phyloP scores from a whole-genome alignment of 163 green algal genomes.

The Botryococcus braunii region DNA sequence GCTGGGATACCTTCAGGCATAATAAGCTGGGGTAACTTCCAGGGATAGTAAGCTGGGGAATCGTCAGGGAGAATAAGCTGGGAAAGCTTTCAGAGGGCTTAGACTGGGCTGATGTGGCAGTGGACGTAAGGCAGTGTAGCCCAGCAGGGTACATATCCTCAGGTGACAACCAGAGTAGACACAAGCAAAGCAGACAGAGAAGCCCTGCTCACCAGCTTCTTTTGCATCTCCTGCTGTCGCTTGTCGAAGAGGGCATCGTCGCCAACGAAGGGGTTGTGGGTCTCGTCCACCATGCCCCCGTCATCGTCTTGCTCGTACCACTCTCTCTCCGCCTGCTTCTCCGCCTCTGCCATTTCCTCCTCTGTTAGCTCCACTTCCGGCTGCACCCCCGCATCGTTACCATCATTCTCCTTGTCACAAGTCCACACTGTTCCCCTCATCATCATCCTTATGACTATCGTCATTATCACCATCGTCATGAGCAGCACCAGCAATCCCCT shows the following conservation, averaged over 20 bases:
- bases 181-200: constrained; percentile 2
- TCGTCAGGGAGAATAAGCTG: no score
- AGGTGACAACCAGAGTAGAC: not conserved
- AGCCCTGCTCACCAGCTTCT: constrained; percentile 20
- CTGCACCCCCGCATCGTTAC: constrained; percentile 5
- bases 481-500: no score
- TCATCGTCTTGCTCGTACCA: constrained; percentile 85
- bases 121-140: no score
- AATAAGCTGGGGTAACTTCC: no score
- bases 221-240: constrained; percentile 51
- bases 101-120: no score
- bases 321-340: constrained; percentile 57
- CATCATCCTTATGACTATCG: constrained; percentile 8
- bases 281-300: constrained; percentile 46
- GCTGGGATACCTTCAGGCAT: no score
- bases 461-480: constrained; percentile 1
- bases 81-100: no score
- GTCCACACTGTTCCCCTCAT: not conserved
- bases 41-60: no score
- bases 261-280: constrained; percentile 60
- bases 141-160: no score
- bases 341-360: constrained; percentile 26
- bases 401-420: not conserved
- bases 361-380: constrained; percentile 8
- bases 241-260: constrained; percentile 56